These are phyloP conservation scores for Fusarium sp. DNA, from an alignment of 2,329 filamentous ascomycete species.

Conservation along the genomic window DNA sequence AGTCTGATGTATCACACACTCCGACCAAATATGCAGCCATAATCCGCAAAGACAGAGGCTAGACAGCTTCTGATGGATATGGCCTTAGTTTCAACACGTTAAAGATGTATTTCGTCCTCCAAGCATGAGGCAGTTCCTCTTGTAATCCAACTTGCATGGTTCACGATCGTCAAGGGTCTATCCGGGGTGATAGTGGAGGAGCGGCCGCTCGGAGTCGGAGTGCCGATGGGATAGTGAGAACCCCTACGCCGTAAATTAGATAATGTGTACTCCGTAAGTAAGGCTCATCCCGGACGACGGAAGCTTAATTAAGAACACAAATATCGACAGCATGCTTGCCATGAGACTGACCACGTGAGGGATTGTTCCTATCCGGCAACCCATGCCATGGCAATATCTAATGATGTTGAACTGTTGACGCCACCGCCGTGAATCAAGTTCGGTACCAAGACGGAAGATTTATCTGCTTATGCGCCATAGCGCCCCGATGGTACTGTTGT, in stretches of 20 bases:
- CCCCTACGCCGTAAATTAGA: constrained; percentile 15
- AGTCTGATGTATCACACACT: constrained; percentile 32
- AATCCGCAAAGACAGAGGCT: neutral
- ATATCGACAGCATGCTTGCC: constrained; percentile 18
- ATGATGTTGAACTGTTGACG: constrained; percentile 20
- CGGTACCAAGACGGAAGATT: constrained; percentile 36
- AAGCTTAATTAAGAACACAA: constrained; percentile 34
- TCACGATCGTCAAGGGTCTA: constrained; percentile 24
- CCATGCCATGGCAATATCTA: constrained; percentile 1
- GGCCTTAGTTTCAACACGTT: constrained; percentile 11
- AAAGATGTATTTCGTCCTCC: constrained; percentile 6
- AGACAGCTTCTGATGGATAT: constrained; percentile 2
- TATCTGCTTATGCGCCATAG: constrained; percentile 44
- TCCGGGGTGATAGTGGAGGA: constrained; percentile 21
- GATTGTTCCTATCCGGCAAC: constrained; percentile 20
- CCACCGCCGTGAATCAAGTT: constrained; percentile 17
- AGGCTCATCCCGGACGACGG: constrained; percentile 21
- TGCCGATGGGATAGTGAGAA: constrained; percentile 14
- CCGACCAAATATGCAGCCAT: constrained; percentile 23
- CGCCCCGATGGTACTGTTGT: constrained; percentile 51
- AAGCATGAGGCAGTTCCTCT: constrained; percentile 19
- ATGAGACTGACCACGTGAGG: constrained; percentile 2
- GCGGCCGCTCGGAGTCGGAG: constrained; percentile 36
- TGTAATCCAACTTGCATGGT: constrained; percentile 29
- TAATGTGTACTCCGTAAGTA: constrained; percentile 1